These are phyloP conservation scores for Sporobolomyces phaffii DNA, from an alignment of 768 basidiomycete genomes.

Conservation along the genomic window DNA sequence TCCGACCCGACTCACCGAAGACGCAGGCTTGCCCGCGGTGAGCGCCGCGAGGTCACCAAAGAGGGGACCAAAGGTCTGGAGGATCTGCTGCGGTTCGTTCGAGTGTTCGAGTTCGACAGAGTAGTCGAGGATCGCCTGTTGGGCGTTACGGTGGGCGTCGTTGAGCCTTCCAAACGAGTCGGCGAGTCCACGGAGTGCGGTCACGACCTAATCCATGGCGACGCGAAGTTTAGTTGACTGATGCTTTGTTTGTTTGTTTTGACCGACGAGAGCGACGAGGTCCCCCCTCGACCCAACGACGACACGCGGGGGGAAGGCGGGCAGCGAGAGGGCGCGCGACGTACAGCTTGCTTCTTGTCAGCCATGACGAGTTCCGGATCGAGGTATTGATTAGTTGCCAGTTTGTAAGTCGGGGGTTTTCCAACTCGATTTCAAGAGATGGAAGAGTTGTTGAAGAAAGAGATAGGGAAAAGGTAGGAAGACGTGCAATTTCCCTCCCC, in stretches of 20 bases:
- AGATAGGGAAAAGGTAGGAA: not conserved
- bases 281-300: too few relatives aligned
- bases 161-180: constrained; percentile 4
- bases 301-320: not conserved
- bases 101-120: constrained; percentile 1
- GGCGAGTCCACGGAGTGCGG: constrained; percentile 9
- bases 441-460: too few relatives aligned
- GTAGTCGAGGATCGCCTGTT: constrained; percentile 8
- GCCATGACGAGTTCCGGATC: constrained; percentile 16
- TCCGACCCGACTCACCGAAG: constrained; percentile 2
- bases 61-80: constrained; percentile 15
- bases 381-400: constrained; percentile 19
- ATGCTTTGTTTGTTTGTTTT: constrained; percentile 3
- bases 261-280: not conserved
- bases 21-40: not conserved
- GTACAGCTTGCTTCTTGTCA: constrained; percentile 9
- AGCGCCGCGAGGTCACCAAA: not conserved
- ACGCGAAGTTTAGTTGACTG: not conserved
- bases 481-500: not conserved
- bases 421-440: too few relatives aligned
- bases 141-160: constrained; percentile 13
- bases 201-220: constrained; percentile 9
- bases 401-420: constrained; percentile 7
- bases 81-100: not conserved
- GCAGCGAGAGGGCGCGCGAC: too few relatives aligned